Percentiles rank a stretch among this genome's conserved stretches.
phyloP scores from a whole-genome alignment of 2,329 filamentous ascomycete species.

The Hymenoscyphus fructigenus region DNA sequence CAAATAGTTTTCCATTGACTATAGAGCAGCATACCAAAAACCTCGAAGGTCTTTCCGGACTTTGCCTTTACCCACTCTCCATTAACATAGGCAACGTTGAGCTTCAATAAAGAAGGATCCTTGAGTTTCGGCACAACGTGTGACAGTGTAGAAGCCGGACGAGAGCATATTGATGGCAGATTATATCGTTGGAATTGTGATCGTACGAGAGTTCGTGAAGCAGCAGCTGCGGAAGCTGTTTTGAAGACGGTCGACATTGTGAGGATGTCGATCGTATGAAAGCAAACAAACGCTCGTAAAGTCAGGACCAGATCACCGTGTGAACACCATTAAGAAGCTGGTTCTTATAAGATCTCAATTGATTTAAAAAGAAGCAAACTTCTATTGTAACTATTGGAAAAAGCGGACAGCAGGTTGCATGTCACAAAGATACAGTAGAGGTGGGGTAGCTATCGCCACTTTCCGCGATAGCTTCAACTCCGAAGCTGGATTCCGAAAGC shows the following conservation, averaged over 20 bases:
- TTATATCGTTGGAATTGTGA: conserved; percentile 33
- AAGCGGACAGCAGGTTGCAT: background rate
- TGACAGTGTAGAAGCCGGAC: conserved; percentile 31
- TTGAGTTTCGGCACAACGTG: conserved; percentile 57
- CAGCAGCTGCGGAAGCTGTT: conserved; percentile 20
- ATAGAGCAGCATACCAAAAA: conserved; percentile 55
- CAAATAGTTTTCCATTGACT: background rate
- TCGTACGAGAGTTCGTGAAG: conserved; percentile 23
- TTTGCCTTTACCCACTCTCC: conserved; percentile 86
- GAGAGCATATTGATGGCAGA: conserved; percentile 26
- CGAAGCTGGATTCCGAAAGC: background rate
- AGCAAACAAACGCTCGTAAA: background rate
- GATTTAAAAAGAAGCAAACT: background rate
- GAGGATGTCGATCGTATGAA: background rate
- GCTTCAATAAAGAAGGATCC: conserved; percentile 80
- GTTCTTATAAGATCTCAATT: background rate
- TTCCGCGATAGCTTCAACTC: background rate
- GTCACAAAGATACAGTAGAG: background rate
- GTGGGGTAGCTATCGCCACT: background rate
- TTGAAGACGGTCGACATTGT: conserved; percentile 29
- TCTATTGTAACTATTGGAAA: background rate
- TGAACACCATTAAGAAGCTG: background rate
- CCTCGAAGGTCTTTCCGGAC: conserved; percentile 89
- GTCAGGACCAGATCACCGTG: background rate
- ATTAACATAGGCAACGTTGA: conserved; percentile 79